Base-by-base conservation (phyloP, 441 rosid genomes). In the Erysimum cheiri region DNA sequence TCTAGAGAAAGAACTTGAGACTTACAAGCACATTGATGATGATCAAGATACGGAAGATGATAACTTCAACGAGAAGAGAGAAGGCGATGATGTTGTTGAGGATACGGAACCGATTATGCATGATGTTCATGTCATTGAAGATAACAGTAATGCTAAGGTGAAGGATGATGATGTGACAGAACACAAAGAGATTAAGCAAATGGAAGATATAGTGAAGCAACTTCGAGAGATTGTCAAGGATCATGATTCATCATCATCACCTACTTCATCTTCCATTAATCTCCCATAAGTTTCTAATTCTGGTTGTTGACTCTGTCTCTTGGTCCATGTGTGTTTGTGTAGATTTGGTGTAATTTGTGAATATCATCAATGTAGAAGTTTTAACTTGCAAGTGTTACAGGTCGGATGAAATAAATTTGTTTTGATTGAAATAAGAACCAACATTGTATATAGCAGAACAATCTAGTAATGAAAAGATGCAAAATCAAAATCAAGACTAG, bases 121-220 rank as follows among this genome's bases (percentile, higher is more conserved):
- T 69, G 90, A 86, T 81, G 85, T 88, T 69, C 86, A 88, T 70
- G 91, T 88, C 26, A 69, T 88, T 50, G 85, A 85, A 47, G 85
- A 84, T 68, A 39, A 36, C 1, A 55, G 19, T 70, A 64, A 41
- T 48, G 70, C 41, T 60, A 50, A 40, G 13, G 48, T 33, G 50
- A 60, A 22, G 2, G 72, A 49, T 73, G 72, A 19, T 28, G 70
- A 28, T 7, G 26, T 6, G 4, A n/a, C 22, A 0, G 40, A 49
- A 72, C 44, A 48, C 24, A 43, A 59, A 49, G 72, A 32, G 67
- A 49, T 64, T 58, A 63, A 35, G 33, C 50, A 71, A 46, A 55
- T 49, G 55, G 77, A 73, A n/a, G 55, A 58, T 58, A 8, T 49
- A 12, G 24, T 5, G 10, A 41, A 59, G 22, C 35, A 59, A 60